Conservation (phyloP, 164 flowering plant genomes). For the Berberis vulgaris region DNA sequence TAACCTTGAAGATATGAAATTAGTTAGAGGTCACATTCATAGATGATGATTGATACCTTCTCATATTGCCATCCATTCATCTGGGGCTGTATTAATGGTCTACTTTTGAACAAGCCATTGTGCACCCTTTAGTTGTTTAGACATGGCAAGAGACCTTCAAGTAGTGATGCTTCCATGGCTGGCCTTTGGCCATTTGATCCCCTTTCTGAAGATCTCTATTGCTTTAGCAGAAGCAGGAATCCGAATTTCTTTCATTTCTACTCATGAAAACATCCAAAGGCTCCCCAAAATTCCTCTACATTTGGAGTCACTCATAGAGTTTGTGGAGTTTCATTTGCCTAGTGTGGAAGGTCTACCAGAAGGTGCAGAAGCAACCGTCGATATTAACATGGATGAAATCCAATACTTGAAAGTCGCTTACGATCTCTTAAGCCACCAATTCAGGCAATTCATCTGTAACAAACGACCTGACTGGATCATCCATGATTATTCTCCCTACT, state of each 20-base stretch:
- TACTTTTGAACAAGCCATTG: not conserved
- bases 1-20: too few species aligned
- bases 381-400: not conserved
- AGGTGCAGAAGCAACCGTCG: not conserved
- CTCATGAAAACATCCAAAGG: not conserved
- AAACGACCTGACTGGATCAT: not conserved
- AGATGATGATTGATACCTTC: too few species aligned
- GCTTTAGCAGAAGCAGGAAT: not conserved
- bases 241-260: not conserved
- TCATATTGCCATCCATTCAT: not conserved
- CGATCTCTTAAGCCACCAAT: too few species aligned
- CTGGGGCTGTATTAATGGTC: not conserved
- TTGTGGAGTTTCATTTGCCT: not conserved
- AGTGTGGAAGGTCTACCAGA: too few species aligned
- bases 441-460: not conserved
- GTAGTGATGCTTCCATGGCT: not conserved
- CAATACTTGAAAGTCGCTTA: too few species aligned
- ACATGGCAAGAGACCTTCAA: not conserved
- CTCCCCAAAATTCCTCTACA: not conserved
- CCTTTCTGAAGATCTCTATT: not conserved
- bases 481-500: not conserved
- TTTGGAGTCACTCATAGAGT: not conserved
- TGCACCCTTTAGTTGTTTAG: not conserved
- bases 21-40: too few species aligned
- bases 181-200: constrained; percentile 1